phyloP scores from a whole-genome alignment of 768 basidiomycete genomes.

The Tricholoma sp. region DNA sequence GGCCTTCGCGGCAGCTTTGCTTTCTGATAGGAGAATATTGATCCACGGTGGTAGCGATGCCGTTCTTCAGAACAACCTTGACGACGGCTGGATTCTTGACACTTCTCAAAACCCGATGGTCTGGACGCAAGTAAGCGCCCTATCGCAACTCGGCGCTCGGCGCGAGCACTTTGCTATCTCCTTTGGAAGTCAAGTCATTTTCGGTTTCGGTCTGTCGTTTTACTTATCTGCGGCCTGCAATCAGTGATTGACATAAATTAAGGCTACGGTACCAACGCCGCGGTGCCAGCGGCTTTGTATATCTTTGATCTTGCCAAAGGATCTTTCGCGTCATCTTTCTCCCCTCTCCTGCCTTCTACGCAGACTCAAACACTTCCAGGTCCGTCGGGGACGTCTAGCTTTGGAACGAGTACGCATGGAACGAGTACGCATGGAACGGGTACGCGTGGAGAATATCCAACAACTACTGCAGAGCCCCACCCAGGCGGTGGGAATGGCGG shows the following conservation, averaged over 20 bases:
- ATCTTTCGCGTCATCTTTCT: constrained; percentile 38
- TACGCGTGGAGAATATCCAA: constrained; percentile 13
- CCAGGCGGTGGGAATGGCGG: constrained; percentile 16
- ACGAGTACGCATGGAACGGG: neutral
- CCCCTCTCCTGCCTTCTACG: constrained; percentile 28
- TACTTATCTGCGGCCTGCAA: neutral
- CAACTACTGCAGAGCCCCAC: constrained; percentile 19
- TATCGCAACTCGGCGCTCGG: constrained; percentile 56
- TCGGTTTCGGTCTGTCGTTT: constrained; percentile 65
- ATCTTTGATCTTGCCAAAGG: constrained; percentile 46
- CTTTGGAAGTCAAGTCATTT: constrained; percentile 57
- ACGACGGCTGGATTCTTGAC: constrained; percentile 71
- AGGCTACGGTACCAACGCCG: constrained; percentile 47
- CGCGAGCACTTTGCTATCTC: constrained; percentile 72
- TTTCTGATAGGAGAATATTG: constrained; percentile 51
- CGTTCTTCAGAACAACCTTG: constrained; percentile 43
- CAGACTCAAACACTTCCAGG: constrained; percentile 30
- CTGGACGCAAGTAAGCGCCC: constrained; percentile 49
- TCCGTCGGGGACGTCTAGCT: constrained; percentile 26
- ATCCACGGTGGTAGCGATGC: constrained; percentile 78
- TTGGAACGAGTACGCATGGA: constrained; percentile 1
- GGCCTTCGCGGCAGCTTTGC: constrained; percentile 51
- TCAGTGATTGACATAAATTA: constrained; percentile 1
- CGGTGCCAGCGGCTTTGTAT: constrained; percentile 50
- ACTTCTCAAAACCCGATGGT: constrained; percentile 48